A percentile compares a stretch with the other conserved stretches of the same genome.
phyloP scores from a whole-genome alignment of 805 yeast genomes.

The Pichia heedii region DNA sequence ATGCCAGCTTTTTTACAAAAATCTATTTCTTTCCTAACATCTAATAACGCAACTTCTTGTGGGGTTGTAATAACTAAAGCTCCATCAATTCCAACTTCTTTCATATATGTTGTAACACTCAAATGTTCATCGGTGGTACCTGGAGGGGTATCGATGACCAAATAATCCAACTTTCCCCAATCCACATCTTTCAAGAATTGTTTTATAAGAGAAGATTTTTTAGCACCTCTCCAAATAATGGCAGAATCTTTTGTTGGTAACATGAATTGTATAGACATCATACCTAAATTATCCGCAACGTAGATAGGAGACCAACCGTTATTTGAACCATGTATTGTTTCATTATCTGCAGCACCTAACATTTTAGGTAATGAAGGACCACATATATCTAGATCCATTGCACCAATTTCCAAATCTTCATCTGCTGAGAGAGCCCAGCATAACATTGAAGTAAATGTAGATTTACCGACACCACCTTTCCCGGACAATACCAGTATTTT shows the following conservation, averaged over 20 bases:
- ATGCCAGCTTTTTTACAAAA: constrained; percentile 90
- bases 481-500: constrained; percentile 74
- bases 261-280: constrained; percentile 94
- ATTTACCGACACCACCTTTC: constrained; percentile 95
- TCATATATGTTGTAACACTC: constrained; percentile 78
- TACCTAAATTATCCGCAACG: constrained; percentile 87
- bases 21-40: constrained; percentile 92
- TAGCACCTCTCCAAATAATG: constrained; percentile 95
- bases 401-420: constrained; percentile 78
- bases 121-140: constrained; percentile 98
- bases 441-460: constrained; percentile 92
- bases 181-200: constrained; percentile 91
- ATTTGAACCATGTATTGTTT: constrained; percentile 77
- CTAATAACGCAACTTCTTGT: constrained; percentile 91
- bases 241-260: constrained; percentile 90
- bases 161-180: constrained; percentile 86
- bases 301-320: constrained; percentile 97
- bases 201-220: constrained; percentile 86
- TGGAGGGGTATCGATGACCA: constrained; percentile 95
- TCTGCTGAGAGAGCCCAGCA: constrained; percentile 91
- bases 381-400: constrained; percentile 95
- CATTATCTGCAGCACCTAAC: constrained; percentile 90
- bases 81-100: constrained; percentile 89
- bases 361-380: constrained; percentile 95
- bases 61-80: constrained; percentile 95